phyloP scores from a whole-genome alignment of 768 basidiomycete genomes.

The Amanita rimosa region DNA sequence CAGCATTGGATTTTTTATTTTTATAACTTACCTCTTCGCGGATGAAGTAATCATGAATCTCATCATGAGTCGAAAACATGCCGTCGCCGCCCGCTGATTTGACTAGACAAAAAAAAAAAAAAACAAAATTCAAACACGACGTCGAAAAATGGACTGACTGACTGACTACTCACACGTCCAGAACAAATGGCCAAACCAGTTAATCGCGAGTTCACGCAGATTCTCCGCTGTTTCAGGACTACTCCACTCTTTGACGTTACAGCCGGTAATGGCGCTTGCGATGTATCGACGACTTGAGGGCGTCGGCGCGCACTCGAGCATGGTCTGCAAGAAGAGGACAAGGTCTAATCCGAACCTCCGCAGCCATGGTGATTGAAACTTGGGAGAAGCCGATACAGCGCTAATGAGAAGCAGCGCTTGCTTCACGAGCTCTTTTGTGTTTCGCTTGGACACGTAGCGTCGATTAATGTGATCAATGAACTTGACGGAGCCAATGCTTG shows the following conservation, averaged over 20 bases:
- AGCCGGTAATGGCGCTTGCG: slow-evolving; percentile 3
- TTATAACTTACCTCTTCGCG: slow-evolving; percentile 5
- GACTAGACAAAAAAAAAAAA: neutral
- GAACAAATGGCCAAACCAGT: slow-evolving; percentile 5
- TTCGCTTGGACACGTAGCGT: slow-evolving; percentile 1
- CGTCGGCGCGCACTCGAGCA: slow-evolving; percentile 4
- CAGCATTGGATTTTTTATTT: too few relatives aligned
- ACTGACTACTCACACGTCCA: neutral
- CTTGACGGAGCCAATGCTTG: slow-evolving; percentile 1
- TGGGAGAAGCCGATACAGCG: neutral
- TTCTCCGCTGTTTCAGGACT: slow-evolving; percentile 2
- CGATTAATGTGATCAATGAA: slow-evolving; percentile 5
- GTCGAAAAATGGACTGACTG: too few relatives aligned
- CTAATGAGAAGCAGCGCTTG: neutral
- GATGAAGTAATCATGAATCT: slow-evolving; percentile 1
- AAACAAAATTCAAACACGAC: too few relatives aligned
- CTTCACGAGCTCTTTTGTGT: slow-evolving; percentile 1
- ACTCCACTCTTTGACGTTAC: neutral
- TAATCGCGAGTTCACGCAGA: neutral
- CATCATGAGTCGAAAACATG: neutral
- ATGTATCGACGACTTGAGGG: slow-evolving; percentile 1
- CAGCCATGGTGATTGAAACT: neutral
- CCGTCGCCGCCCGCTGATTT: slow-evolving; percentile 3
- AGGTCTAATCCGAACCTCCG: neutral
- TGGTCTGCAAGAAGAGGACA: neutral